Evolutionary conservation across 176 grass and related monocot species (phyloP).

Genomic region (Paspalum notatum): DNA sequence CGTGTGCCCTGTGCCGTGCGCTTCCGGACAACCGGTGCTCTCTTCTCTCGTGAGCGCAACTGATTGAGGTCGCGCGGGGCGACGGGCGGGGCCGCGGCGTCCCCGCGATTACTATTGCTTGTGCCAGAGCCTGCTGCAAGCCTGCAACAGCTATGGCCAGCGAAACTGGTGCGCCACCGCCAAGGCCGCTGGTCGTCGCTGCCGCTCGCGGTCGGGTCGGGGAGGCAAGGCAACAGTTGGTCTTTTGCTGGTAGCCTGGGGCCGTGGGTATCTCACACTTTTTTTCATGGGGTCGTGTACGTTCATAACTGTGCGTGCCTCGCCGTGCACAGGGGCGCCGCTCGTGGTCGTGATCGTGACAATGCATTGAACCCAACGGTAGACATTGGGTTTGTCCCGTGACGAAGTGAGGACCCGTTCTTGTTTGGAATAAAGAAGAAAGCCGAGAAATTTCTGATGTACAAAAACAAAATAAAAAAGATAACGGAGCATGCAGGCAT

Average conservation of each 20-base stretch:
- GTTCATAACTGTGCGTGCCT: neutral
- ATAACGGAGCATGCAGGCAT: too few species aligned
- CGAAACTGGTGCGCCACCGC: neutral
- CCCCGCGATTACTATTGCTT: too few species aligned
- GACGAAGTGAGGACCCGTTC: neutral
- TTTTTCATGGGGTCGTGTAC: neutral
- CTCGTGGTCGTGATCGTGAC: neutral
- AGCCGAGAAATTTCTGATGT: neutral
- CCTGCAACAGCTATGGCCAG: neutral
- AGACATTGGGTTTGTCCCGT: neutral
- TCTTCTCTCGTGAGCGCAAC: neutral
- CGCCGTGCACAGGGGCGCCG: constrained; percentile 5
- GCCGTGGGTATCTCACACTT: neutral
- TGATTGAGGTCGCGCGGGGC: neutral
- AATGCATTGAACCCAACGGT: neutral
- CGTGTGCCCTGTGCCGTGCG: neutral
- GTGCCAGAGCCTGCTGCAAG: neutral
- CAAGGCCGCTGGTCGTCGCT: neutral
- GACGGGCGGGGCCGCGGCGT: too few species aligned
- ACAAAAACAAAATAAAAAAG: too few species aligned
- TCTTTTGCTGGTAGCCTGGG: neutral
- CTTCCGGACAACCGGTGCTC: neutral
- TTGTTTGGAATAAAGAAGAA: neutral
- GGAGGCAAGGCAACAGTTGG: neutral
- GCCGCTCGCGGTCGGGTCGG: constrained; percentile 14